Base-by-base conservation (phyloP, 2,329 filamentous ascomycete species). In the Aspergillus fischeri region DNA sequence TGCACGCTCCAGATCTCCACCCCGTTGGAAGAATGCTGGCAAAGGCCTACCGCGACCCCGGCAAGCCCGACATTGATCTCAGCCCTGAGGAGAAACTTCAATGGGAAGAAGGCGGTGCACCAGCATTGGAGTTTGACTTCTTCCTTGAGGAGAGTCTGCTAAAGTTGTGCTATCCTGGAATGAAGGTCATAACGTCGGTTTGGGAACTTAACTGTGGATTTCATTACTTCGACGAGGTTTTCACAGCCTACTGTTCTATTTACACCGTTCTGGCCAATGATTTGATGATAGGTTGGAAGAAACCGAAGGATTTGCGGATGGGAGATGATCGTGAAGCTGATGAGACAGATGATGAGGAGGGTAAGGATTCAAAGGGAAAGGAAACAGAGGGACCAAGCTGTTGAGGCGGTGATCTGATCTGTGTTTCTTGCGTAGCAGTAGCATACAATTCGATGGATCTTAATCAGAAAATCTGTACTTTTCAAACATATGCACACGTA, bases 231-330 rank as follows among this genome's bases (percentile, higher is more conserved):
- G 87, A 86, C 67, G 73, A 78, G 1, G 70, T 88, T 17, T 68
- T 76, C 28, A 78, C 78, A 0, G 69, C 87, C 10, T 81, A 83
- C 56, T 84, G 84, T 3, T 83, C 81, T 0, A 90, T 89, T 67
- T 85, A 89, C 67, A 81, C 78, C 0, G 84, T 85, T 56, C 75
- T 92, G 27, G 81, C 83, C 0, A 90, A 92, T 69, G 83, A 87
- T 63, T 75, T 89, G 62, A 89, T 92, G 86, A 65, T 79, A 24
- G 72, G 79, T 20, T 92, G 83, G 81, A 89, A 86, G 70, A 74
- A 81, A 25, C 86, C 87, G 0, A 70, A 65, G 47, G 61, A 65
- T 54, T 32, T 70, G 41, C 11, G n/a, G 28, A 42, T 4, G 17
- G 52, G 49, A 9, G 49, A 17, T 3, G 44, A 38, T 6, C 28